These are phyloP conservation scores for Pseudogymnoascus sp. DNA, from an alignment of 2,329 filamentous ascomycete species.

Conservation along the genomic window DNA sequence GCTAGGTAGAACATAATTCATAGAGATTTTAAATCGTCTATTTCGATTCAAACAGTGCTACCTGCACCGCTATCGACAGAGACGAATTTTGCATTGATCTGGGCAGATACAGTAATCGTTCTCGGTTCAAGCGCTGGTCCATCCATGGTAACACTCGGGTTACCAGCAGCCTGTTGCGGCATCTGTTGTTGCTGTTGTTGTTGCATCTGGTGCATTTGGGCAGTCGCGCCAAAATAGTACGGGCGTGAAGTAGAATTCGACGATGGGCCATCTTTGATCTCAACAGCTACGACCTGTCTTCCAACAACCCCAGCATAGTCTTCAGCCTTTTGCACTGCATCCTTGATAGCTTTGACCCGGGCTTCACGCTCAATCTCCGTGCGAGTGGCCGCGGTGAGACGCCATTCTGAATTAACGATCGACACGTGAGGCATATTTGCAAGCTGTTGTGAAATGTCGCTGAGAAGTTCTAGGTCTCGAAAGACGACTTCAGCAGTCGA, in stretches of 20 bases:
- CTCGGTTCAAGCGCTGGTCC: constrained; percentile 16
- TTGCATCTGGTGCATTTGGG: background rate
- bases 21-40: background rate
- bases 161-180: background rate
- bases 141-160: background rate
- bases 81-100: constrained; percentile 17
- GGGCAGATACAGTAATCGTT: constrained; percentile 16
- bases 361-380: constrained; percentile 17
- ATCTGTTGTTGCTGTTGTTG: background rate
- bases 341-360: constrained; percentile 17
- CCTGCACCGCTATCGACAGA: background rate
- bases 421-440: constrained; percentile 16
- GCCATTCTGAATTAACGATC: constrained; percentile 18
- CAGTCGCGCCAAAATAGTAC: background rate
- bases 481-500: constrained; percentile 17
- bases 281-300: constrained; percentile 15
- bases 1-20: background rate
- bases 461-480: constrained; percentile 17
- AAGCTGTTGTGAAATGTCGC: constrained; percentile 13
- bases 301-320: constrained; percentile 18
- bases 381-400: constrained; percentile 15
- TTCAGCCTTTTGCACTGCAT: constrained; percentile 19
- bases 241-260: background rate
- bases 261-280: constrained; percentile 16
- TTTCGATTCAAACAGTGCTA: background rate